A percentile compares a stretch with the other conserved stretches of the same genome.
Evolutionary conservation across 2,329 filamentous ascomycete species (phyloP).

Genomic region (Fusarium albosuccineum): DNA sequence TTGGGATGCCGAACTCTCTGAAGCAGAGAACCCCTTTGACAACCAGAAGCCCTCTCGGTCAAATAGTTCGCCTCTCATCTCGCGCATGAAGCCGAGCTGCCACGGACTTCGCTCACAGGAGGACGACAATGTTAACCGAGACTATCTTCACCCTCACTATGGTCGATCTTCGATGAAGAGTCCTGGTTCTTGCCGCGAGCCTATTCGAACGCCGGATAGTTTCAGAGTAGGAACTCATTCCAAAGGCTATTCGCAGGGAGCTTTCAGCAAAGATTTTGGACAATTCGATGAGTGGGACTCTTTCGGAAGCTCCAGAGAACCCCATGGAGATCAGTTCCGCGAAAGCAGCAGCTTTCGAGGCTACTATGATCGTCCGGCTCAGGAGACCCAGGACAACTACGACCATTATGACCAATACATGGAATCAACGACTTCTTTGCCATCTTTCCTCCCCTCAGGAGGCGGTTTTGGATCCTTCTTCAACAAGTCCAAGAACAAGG

Average conservation of each 20-base stretch:
- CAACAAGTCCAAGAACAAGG: constrained; percentile 31
- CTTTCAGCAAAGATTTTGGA: constrained; percentile 42
- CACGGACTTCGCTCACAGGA: not conserved
- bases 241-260: constrained; percentile 39
- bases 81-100: constrained; percentile 4
- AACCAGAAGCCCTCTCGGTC: constrained; percentile 5
- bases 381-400: constrained; percentile 6
- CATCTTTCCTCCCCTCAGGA: constrained; percentile 31
- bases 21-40: constrained; percentile 16
- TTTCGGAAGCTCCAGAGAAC: constrained; percentile 14
- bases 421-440: constrained; percentile 28
- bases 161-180: constrained; percentile 6
- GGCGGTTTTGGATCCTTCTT: constrained; percentile 43
- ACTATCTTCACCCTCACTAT: constrained; percentile 26
- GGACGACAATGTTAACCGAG: not conserved
- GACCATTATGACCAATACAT: constrained; percentile 10
- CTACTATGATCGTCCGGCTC: constrained; percentile 3
- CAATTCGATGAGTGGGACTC: constrained; percentile 20
- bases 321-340: not conserved
- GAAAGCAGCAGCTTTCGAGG: constrained; percentile 3
- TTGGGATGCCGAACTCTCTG: constrained; percentile 25
- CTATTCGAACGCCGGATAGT: constrained; percentile 20
- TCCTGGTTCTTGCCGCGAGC: constrained; percentile 8
- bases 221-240: constrained; percentile 24
- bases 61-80: constrained; percentile 35